A percentile compares a stretch with the other conserved stretches of the same genome.
Evolutionary conservation across 768 basidiomycete species (phyloP).

Genomic region (Saitozyma podzolica): DNA sequence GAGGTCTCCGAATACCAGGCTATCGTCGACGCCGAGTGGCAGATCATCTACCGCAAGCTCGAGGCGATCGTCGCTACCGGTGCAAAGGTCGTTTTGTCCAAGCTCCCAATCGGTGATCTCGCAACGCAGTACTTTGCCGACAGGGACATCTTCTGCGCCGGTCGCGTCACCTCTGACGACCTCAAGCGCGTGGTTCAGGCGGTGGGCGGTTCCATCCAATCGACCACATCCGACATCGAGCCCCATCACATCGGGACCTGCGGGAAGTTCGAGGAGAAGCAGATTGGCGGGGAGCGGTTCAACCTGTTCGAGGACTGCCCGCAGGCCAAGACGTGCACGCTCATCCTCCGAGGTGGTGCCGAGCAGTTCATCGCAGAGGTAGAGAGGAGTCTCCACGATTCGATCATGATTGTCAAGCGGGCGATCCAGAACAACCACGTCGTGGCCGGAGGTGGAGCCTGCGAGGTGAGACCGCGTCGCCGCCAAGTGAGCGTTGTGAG

Average conservation of each 20-base stretch:
- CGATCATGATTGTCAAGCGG: constrained; percentile 99
- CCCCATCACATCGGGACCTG: constrained; percentile 92
- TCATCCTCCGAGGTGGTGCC: constrained; percentile 90
- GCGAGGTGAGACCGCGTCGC: constrained; percentile 65
- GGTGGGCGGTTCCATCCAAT: constrained; percentile 90
- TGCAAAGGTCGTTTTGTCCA: constrained; percentile 95
- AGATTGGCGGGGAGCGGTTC: constrained; percentile 95
- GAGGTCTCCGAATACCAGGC: constrained; percentile 97
- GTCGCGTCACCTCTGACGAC: constrained; percentile 86
- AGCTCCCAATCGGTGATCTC: constrained; percentile 95
- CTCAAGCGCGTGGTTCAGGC: constrained; percentile 92
- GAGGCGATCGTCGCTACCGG: constrained; percentile 94
- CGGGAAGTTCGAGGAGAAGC: constrained; percentile 85
- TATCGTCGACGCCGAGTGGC: constrained; percentile 99
- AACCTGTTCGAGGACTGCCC: constrained; percentile 93
- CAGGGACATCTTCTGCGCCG: constrained; percentile 97
- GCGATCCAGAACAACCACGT: constrained; percentile 93
- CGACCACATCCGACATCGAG: constrained; percentile 88
- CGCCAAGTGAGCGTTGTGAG: background rate
- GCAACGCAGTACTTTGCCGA: constrained; percentile 99
- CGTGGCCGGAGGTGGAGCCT: constrained; percentile 95
- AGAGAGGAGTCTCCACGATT: constrained; percentile 94
- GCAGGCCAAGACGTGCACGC: constrained; percentile 91
- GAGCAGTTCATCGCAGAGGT: constrained; percentile 99
- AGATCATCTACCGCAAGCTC: constrained; percentile 96